Conservation (phyloP, 371 early-diverging fungal species). For the Rhizopus stolonifer region DNA sequence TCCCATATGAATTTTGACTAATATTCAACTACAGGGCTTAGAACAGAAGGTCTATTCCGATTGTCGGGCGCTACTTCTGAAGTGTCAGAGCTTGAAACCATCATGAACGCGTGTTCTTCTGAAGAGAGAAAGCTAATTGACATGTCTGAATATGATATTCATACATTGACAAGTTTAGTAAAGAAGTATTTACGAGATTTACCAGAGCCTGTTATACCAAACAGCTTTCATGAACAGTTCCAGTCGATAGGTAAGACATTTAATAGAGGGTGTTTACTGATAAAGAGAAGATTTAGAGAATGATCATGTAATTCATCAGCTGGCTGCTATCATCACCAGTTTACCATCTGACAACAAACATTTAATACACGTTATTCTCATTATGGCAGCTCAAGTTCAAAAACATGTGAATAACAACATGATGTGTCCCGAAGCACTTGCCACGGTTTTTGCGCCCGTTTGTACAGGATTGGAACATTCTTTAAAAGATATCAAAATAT, state of each 20-base stretch:
- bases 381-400: conserved; percentile 29
- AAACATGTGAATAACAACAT: conserved; percentile 26
- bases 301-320: conserved; percentile 7
- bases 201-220: conserved; percentile 46
- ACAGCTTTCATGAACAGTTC: conserved; percentile 32
- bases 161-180: conserved; percentile 43
- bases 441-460: conserved; percentile 47
- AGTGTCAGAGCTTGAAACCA: conserved; percentile 30
- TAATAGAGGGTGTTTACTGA: background rate
- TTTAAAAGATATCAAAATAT: conserved; percentile 9
- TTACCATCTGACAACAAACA: conserved; percentile 40
- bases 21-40: conserved; percentile 15
- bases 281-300: background rate
- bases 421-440: conserved; percentile 48
- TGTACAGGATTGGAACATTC: conserved; percentile 44
- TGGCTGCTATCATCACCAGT: conserved; percentile 23
- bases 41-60: conserved; percentile 41
- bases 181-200: conserved; percentile 45
- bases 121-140: conserved; percentile 34
- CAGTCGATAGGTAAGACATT: conserved; percentile 20
- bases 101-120: conserved; percentile 27
- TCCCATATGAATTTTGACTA: background rate
- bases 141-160: conserved; percentile 36
- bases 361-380: conserved; percentile 34
- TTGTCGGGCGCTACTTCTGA: conserved; percentile 47